Evolutionary conservation across 2,329 filamentous ascomycete species (phyloP), one percentile per base, ranked within the genome.

Genomic region (Rhexocercosporidium sp.): DNA sequence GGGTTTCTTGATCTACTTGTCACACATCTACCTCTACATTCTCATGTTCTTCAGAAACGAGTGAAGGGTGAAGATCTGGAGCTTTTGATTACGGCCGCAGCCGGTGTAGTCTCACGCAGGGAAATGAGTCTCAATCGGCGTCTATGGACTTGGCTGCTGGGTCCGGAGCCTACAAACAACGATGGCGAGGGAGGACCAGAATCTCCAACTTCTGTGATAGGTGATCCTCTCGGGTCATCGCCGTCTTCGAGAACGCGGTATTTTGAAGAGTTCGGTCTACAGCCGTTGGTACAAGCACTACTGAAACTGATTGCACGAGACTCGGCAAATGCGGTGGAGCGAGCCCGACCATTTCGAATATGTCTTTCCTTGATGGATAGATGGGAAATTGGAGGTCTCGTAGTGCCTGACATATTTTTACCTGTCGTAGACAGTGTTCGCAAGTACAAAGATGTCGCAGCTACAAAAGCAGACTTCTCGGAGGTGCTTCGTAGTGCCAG

Each of bases 81-180:
- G 76, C 86, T 93, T 1, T 84, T 99, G 1, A 85, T 97, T 37
- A 86, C 89, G 66, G 92, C 95, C 18, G 94, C 95, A 6, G 89
- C 90, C n/a, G 90, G 92, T 1, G 94, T 99, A 22, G 93, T 98
- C 1, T 90, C 90, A 22, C 87, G 96, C 59, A 88, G 94, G 79
- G 96, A 99, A 71, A 99, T 99, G 96, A 97, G 95, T 76, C 82
- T 99, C 59, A 99, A 99, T 77, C 85, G 96, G 73, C 88, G 96
- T 44, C 82, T 99, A n/a, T 98, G 95, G 94, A 89, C 92, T 51
- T 99, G 96, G 96, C 90, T 98, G 68, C 84, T 99, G 1, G 96
- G 96, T 0, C 94, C 94, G 2, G 93, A 86, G 59, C 86, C 86
- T 59, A 74, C 80, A 25, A 63, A 62, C 27, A 73, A 79, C 64